A percentile compares a stretch with the other conserved stretches of the same genome.
Conservation (phyloP, 805 yeast species). For the Teunomyces kruisii region DNA sequence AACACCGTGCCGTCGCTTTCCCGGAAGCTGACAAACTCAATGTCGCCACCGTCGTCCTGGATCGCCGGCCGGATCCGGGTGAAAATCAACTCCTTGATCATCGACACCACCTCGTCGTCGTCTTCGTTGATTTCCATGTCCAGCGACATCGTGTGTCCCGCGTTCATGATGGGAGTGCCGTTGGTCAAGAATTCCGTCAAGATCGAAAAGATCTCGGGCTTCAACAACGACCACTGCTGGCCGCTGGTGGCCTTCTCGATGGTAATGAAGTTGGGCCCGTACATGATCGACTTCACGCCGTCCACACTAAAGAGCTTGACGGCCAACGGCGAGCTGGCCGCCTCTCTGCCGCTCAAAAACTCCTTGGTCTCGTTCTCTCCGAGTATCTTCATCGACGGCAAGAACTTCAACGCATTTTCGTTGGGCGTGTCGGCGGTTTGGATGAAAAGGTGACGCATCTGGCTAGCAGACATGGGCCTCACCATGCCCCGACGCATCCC, state of each 20-base stretch:
- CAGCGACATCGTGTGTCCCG: constrained; percentile 14
- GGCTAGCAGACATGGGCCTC: neutral
- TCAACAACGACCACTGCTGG: constrained; percentile 58
- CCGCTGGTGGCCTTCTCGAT: constrained; percentile 59
- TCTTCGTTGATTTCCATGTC: constrained; percentile 53
- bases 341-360: constrained; percentile 73
- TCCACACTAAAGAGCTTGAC: constrained; percentile 70
- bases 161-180: constrained; percentile 55
- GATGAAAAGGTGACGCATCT: constrained; percentile 49
- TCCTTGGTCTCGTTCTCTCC: constrained; percentile 63
- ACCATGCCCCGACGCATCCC: neutral
- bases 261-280: constrained; percentile 83
- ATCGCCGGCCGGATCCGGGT: constrained; percentile 73
- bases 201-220: constrained; percentile 65
- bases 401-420: constrained; percentile 79
- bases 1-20: constrained; percentile 58
- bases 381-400: constrained; percentile 71
- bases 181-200: constrained; percentile 55
- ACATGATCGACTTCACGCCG: constrained; percentile 73
- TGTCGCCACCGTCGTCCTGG: constrained; percentile 76
- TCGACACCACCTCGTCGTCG: constrained; percentile 64
- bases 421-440: constrained; percentile 87
- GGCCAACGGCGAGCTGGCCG: constrained; percentile 73
- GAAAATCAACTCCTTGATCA: constrained; percentile 68
- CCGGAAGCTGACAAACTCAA: constrained; percentile 58